A percentile compares a stretch with the other conserved stretches of the same genome.
phyloP scores from a whole-genome alignment of 345 rosid genomes.

The Euphorbia tirucalli region DNA sequence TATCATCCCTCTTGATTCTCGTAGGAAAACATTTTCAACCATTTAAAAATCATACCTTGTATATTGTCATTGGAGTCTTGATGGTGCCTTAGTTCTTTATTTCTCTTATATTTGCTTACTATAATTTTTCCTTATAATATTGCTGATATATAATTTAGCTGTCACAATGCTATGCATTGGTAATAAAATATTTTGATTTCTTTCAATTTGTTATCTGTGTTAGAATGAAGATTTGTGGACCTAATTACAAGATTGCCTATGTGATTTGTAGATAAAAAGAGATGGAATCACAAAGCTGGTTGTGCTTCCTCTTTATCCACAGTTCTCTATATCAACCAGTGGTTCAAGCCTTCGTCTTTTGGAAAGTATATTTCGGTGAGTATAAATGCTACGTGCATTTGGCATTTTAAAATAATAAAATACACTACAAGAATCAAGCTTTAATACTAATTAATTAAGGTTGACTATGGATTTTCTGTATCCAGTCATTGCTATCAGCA shows the following conservation, averaged over 20 bases:
- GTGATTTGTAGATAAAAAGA: constrained; percentile 61
- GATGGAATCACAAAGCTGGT: constrained; percentile 92
- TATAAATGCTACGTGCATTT: constrained; percentile 5
- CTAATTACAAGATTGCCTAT: not conserved
- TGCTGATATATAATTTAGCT: not conserved
- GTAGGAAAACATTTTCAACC: not conserved
- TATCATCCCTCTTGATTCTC: not conserved
- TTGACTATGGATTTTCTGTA: not conserved
- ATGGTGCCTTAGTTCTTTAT: not conserved
- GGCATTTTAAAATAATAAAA: not conserved
- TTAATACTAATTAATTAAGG: not conserved
- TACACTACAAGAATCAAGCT: not conserved
- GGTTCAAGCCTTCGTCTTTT: constrained; percentile 97
- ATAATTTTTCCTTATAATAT: constrained; percentile 2
- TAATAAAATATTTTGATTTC: constrained; percentile 9
- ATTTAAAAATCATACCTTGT: not conserved
- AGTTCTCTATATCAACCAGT: constrained; percentile 96
- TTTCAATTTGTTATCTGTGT: not conserved
- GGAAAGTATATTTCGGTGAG: constrained; percentile 88
- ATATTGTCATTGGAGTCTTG: not conserved
- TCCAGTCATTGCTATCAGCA: not conserved
- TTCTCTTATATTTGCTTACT: not conserved
- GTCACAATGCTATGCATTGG: constrained; percentile 2
- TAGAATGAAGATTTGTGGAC: not conserved
- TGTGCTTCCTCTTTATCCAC: constrained; percentile 98